phyloP scores from a whole-genome alignment of 495 filamentous ascomycete genomes.

The Aspergillus asperescens region DNA sequence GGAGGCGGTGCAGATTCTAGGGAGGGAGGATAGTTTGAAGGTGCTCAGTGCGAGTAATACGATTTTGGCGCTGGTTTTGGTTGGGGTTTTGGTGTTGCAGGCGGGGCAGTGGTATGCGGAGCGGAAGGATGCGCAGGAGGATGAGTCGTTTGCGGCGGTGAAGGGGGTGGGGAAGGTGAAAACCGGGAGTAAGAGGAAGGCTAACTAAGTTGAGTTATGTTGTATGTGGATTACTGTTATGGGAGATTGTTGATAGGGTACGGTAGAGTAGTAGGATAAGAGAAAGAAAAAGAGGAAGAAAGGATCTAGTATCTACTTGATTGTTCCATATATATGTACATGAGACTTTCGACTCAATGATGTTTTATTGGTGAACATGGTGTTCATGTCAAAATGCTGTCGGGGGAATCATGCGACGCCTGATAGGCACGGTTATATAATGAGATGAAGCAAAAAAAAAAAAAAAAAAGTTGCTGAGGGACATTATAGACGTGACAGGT shows the following conservation, averaged over 20 bases:
- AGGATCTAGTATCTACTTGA: slow-evolving; percentile 7
- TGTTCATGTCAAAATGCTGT: slow-evolving; percentile 10
- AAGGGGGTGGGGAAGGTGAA: slow-evolving; percentile 1
- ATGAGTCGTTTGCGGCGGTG: slow-evolving; percentile 43
- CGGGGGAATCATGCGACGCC: slow-evolving; percentile 15
- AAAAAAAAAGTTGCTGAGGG: slow-evolving; percentile 1
- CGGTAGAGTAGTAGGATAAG: not conserved
- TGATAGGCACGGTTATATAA: slow-evolving; percentile 1
- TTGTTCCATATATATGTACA: slow-evolving; percentile 20
- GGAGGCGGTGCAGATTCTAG: slow-evolving; percentile 39
- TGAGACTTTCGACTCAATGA: slow-evolving; percentile 15
- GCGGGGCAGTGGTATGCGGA: slow-evolving; percentile 99
- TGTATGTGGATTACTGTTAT: not conserved
- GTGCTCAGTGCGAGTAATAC: slow-evolving; percentile 95
- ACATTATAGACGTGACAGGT: slow-evolving; percentile 1
- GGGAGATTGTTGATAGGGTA: not conserved
- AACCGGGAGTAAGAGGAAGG: slow-evolving; percentile 14
- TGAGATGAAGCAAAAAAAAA: not conserved
- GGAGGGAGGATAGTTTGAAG: slow-evolving; percentile 78
- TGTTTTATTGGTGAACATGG: slow-evolving; percentile 11
- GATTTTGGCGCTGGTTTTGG: slow-evolving; percentile 83
- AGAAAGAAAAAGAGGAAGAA: not conserved
- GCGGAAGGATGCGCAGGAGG: slow-evolving; percentile 81
- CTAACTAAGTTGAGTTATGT: not conserved
- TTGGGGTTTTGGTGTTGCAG: slow-evolving; percentile 89